Base-by-base conservation (phyloP, 2,329 filamentous ascomycete species). In the Cadophora sp. region DNA sequence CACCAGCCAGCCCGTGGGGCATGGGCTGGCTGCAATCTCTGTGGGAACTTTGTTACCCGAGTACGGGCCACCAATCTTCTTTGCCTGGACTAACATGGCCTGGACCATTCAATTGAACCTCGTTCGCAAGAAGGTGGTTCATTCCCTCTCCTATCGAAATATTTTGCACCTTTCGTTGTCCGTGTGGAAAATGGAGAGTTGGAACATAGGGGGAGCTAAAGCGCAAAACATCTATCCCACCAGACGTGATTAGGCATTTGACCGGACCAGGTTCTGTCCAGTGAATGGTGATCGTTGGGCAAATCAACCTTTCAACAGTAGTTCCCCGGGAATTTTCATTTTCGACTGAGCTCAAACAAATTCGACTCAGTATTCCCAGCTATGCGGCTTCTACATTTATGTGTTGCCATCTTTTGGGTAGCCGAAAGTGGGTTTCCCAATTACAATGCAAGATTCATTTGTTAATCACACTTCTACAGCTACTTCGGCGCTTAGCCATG, bases 31-130 rank as follows among this genome's bases (percentile, higher is more conserved):
- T 27, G 20, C 36, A 58, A 58, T 58, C 36, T 56, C 51, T 39
- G 51, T 4, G 6, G 16, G 51, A 36, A 56, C 51, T 56, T 39
- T 36, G 30, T 48, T 48, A 56, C 51, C 53, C 53, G 53, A 58
- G 53, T 58, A 43, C 33, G 53, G 53, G 11, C 53, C 4, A 18
- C 24, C 36, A 58, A 41, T 58, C 33, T 58, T 41, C 33, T 41
- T 43, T 22, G 33, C 33, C 36, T 14, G 20, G 53, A 33, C 20
- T 58, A n/a, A 30, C 11, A 20, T 22, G 48, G 22, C 8, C 20
- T 27, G n/a, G 13, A 4, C n/a, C 20, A 6, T 5, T 58, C 53
- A 22, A 20, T 13, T 13, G n/a, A 13, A 20, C n/a, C 3, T 20
- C 9, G 8, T 39, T 58, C 36, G n/a, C 53, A 18, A 13, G n/a